Percentiles rank a stretch among this genome's conserved stretches.
phyloP scores from a whole-genome alignment of 2,329 filamentous ascomycete species.

The Aspergillus pseudotamarii region DNA sequence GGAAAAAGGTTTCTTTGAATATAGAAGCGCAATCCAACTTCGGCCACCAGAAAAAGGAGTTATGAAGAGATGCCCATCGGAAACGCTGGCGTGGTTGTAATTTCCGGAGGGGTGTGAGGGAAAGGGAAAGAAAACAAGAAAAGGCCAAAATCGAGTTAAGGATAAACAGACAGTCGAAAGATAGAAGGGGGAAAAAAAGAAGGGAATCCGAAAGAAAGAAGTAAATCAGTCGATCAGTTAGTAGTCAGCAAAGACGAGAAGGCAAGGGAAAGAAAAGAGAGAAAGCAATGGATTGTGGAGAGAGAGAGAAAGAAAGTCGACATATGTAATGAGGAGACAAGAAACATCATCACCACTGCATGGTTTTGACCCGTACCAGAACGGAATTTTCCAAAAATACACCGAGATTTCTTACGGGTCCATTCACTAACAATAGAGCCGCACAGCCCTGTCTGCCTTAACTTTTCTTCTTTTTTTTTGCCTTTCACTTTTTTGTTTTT shows the following conservation, averaged over 20 bases:
- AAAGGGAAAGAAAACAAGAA: not conserved
- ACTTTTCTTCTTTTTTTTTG: not conserved
- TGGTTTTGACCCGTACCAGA: not conserved
- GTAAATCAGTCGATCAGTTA: not conserved
- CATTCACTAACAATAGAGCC: not conserved
- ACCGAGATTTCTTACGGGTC: not conserved
- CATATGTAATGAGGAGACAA: not conserved
- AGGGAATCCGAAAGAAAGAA: not conserved
- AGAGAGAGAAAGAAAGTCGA: not conserved
- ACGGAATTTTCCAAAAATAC: slow-evolving; percentile 1
- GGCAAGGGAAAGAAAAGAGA: not conserved
- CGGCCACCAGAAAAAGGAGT: not conserved
- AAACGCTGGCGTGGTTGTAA: not conserved
- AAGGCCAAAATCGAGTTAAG: not conserved
- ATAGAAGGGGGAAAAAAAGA: not conserved
- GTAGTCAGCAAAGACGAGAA: not conserved
- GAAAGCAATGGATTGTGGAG: not conserved
- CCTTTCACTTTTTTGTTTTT: not conserved
- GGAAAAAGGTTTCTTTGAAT: not conserved
- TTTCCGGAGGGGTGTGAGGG: not conserved
- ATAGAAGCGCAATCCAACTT: not conserved
- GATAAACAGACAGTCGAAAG: not conserved
- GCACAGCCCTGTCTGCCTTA: not conserved
- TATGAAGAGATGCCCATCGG: slow-evolving; percentile 2
- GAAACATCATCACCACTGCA: not conserved